phyloP scores from a whole-genome alignment of 768 basidiomycete species.

The Rhodotorula kratochvilovae region DNA sequence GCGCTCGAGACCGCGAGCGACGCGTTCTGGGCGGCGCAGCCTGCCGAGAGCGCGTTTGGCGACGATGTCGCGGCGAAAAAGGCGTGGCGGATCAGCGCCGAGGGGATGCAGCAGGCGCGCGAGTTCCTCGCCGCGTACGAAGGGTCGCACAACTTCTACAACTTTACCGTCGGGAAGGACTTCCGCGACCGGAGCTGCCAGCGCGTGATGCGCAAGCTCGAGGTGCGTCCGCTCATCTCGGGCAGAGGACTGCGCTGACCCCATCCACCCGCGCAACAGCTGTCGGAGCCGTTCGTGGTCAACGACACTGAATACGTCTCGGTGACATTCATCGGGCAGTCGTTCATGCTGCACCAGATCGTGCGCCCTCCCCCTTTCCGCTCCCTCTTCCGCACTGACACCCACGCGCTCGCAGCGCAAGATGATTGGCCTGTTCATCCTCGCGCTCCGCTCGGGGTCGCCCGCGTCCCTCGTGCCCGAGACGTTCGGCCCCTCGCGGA shows the following conservation, averaged over 20 bases:
- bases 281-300: constrained; percentile 79
- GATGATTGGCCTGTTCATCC: constrained; percentile 86
- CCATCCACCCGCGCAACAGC: too few species aligned
- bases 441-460: constrained; percentile 69
- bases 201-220: constrained; percentile 81
- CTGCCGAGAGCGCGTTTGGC: constrained; percentile 19
- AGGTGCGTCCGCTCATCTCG: constrained; percentile 52
- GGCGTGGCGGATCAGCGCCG: constrained; percentile 61
- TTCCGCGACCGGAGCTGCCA: constrained; percentile 75
- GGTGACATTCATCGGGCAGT: constrained; percentile 89
- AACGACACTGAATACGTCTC: constrained; percentile 93
- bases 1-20: constrained; percentile 25
- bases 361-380: constrained; percentile 42
- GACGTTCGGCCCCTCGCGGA: constrained; percentile 70
- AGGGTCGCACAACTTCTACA: constrained; percentile 95
- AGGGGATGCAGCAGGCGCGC: constrained; percentile 59
- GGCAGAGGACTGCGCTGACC: too few species aligned
- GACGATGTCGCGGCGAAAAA: constrained; percentile 40
- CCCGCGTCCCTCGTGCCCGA: constrained; percentile 63
- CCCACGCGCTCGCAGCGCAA: constrained; percentile 63
- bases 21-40: constrained; percentile 40
- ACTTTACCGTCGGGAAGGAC: constrained; percentile 85
- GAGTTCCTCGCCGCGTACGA: constrained; percentile 62
- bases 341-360: constrained; percentile 98
- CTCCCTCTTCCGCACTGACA: too few species aligned